A percentile compares a stretch with the other conserved stretches of the same genome.
These are phyloP conservation scores for Dendrocalamus latiflorus DNA, from an alignment of 202 grass and related monocot species.

Conservation along the genomic window DNA sequence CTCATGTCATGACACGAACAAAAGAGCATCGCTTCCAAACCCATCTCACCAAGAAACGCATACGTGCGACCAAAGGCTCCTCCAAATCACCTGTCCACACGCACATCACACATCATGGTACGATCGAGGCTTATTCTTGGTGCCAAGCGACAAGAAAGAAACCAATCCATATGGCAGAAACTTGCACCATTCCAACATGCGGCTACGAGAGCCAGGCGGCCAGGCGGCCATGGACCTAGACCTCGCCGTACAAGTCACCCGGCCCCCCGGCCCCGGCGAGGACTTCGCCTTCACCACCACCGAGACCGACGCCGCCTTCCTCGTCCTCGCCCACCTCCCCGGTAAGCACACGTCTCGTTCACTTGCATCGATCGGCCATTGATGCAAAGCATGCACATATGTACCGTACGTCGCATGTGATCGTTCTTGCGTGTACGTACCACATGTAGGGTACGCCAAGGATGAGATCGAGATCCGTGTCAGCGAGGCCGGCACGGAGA, in stretches of 20 bases:
- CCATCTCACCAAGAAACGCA: no score
- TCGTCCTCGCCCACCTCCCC: constrained; percentile 63
- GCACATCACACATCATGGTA: no score
- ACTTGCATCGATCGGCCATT: not conserved
- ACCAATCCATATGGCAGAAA: no score
- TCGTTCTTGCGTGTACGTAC: not conserved
- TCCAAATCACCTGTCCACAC: no score
- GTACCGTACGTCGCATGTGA: no score
- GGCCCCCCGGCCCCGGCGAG: constrained; percentile 11
- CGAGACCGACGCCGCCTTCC: constrained; percentile 58
- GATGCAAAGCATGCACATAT: not conserved
- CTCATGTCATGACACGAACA: no score
- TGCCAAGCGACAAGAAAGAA: no score
- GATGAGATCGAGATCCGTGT: constrained; percentile 53
- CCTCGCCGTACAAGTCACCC: constrained; percentile 31
- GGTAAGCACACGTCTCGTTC: not conserved
- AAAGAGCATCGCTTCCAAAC: no score
- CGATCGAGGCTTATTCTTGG: no score
- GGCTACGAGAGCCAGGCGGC: not conserved
- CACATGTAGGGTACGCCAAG: constrained; percentile 52
- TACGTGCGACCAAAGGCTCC: no score
- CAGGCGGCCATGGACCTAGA: constrained; percentile 57
- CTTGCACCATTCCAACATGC: not conserved
- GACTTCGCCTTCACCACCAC: constrained; percentile 50
- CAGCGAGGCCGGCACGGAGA: constrained; percentile 31